Percentiles rank a stretch among this genome's conserved stretches.
phyloP scores from a whole-genome alignment of 2,329 filamentous ascomycete genomes.

The Thielaviopsis ethacetica region DNA sequence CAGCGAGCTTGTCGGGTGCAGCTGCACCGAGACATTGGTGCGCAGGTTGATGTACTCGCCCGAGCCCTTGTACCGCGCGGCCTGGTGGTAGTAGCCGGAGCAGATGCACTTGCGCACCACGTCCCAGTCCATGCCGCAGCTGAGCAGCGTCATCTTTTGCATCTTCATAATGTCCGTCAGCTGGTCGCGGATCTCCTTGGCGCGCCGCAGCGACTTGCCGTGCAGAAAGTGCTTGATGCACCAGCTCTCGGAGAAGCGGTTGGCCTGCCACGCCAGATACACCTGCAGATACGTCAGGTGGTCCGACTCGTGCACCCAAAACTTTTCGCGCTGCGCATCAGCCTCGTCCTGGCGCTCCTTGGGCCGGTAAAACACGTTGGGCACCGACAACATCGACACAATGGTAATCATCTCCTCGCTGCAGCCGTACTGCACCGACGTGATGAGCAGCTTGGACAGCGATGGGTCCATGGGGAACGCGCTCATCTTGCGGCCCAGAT shows the following conservation, averaged over 20 bases:
- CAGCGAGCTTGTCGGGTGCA: slow-evolving; percentile 85
- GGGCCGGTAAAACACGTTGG: slow-evolving; percentile 89
- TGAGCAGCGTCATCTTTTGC: slow-evolving; percentile 71
- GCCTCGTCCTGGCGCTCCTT: slow-evolving; percentile 96
- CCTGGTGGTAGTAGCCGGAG: slow-evolving; percentile 95
- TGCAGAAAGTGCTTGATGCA: slow-evolving; percentile 88
- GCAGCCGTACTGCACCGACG: slow-evolving; percentile 74
- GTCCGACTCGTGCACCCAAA: slow-evolving; percentile 95
- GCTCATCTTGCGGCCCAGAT: slow-evolving; percentile 82
- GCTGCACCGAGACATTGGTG: slow-evolving; percentile 81
- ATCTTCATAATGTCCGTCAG: slow-evolving; percentile 85
- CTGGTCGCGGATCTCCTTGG: slow-evolving; percentile 89
- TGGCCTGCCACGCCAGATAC: slow-evolving; percentile 86
- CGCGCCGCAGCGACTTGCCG: slow-evolving; percentile 78
- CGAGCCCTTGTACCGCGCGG: slow-evolving; percentile 86
- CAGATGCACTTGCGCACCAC: slow-evolving; percentile 92
- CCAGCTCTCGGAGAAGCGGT: slow-evolving; percentile 82
- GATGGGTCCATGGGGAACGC: slow-evolving; percentile 97
- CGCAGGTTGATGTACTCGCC: slow-evolving; percentile 95
- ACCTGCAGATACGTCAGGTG: slow-evolving; percentile 92
- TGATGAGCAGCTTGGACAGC: slow-evolving; percentile 86
- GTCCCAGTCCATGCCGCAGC: slow-evolving; percentile 95
- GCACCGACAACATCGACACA: slow-evolving; percentile 93
- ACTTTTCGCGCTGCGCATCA: slow-evolving; percentile 88
- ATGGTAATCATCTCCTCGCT: slow-evolving; percentile 98